Base-by-base conservation (phyloP, 352 stramenopile genomes). In the Globisporangium nunn region DNA sequence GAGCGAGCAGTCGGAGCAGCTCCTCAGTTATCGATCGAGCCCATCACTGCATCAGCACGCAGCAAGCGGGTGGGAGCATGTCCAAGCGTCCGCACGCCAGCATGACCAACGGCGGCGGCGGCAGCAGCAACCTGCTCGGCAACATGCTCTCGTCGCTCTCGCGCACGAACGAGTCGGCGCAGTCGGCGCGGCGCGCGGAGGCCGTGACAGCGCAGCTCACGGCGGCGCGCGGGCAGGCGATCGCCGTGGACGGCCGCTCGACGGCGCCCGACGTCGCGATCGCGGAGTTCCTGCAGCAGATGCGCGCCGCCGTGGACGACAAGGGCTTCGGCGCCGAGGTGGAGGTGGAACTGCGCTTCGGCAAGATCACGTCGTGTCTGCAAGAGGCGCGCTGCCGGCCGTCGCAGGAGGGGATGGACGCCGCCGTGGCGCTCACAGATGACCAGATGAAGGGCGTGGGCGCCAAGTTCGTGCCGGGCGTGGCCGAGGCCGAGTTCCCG, bases 301-400 rank as follows among this genome's bases (percentile, higher is more conserved):
- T 93, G 78, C 85, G 81, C 30, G 76, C 67, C 17, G 55, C 66
- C 40, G 91, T 94, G 56, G 85, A 91, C 54, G 79, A 88, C 50
- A 84, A 88, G 54, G 81, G 81, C 7, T 84, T 88, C 56, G 81
- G 80, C 40, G 78, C 82, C 29, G 78, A 84, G 56, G 75, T 94
- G 17, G 85, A 94, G 64, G 78, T 94, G 12, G 85, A 94, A 64
- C 71, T 93, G 61, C 82, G 85, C 11, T 82, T 94, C 52, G 85
- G 85, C 31, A 81, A 75, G 65, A 89, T 94, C 66, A 88, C 79
- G 46, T 91, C 81, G 46, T 81, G 69, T 53, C 63, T 91, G 44
- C 78, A 90, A 52, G 78, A 89, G 39, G 73, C 78, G 43, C 78
- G 85, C 43, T 94, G 84, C 52, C 74, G 77, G 4, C 77, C 82